Evolutionary conservation across 345 rosid genomes (phyloP).

Genomic region (Populus pruinosa): DNA sequence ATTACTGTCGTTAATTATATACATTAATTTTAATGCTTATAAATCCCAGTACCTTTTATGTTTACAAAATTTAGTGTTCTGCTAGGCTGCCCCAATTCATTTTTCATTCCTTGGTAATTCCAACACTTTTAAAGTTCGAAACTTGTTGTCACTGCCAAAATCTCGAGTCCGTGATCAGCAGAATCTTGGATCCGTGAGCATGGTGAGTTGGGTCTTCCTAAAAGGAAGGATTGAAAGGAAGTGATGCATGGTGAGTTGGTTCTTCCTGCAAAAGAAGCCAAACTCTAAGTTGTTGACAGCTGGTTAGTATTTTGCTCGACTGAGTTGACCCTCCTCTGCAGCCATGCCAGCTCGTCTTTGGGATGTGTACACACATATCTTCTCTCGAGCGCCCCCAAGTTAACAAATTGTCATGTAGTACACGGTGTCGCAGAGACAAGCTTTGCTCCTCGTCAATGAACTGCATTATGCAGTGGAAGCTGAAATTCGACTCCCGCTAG

Average conservation of each 20-base stretch:
- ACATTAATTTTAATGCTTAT: too few species aligned
- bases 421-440: background rate
- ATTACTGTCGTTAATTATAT: too few species aligned
- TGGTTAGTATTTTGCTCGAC: background rate
- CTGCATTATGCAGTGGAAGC: background rate
- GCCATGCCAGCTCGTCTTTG: background rate
- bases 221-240: background rate
- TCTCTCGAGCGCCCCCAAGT: background rate
- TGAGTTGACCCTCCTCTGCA: background rate
- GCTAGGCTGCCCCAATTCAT: too few species aligned
- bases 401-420: background rate
- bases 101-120: too few species aligned
- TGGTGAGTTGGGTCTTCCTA: too few species aligned
- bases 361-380: background rate
- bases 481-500: background rate
- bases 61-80: too few species aligned
- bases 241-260: background rate
- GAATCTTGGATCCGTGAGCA: too few species aligned
- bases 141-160: too few species aligned
- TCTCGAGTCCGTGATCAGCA: too few species aligned
- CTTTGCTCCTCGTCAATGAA: background rate
- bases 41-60: too few species aligned
- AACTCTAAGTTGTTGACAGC: background rate
- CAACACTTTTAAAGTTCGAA: too few species aligned
- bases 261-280: background rate